A percentile compares a stretch with the other conserved stretches of the same genome.
phyloP scores from a whole-genome alignment of 1,284 basidiomycete genomes.

The Austropuccinia psidii region DNA sequence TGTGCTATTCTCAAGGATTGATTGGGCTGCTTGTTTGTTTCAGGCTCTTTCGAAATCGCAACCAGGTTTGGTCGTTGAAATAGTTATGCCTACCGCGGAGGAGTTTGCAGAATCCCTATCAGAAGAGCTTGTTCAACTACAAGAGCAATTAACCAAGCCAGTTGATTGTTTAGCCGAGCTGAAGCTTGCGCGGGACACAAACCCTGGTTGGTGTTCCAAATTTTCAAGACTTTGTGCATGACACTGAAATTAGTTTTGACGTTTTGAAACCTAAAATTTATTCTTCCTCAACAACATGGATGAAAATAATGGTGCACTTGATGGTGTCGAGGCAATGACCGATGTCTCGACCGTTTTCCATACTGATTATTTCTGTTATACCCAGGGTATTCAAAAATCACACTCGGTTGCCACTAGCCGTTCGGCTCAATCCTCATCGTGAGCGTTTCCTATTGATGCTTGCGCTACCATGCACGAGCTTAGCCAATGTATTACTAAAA shows the following conservation, averaged over 20 bases:
- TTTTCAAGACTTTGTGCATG: not conserved
- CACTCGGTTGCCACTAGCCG: constrained; percentile 39
- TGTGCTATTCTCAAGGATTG: too few species aligned
- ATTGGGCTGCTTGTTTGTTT: constrained; percentile 3
- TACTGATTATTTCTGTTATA: constrained; percentile 90
- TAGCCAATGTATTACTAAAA: too few species aligned
- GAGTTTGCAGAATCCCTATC: constrained; percentile 65
- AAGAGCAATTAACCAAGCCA: constrained; percentile 79
- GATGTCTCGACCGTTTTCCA: constrained; percentile 65
- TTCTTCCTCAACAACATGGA: constrained; percentile 59
- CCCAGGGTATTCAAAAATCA: constrained; percentile 58
- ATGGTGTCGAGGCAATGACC: constrained; percentile 67
- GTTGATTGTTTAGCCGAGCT: constrained; percentile 68
- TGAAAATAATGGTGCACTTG: constrained; percentile 72
- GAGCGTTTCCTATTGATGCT: too few species aligned
- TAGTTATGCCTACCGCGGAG: constrained; percentile 68
- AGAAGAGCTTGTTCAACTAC: constrained; percentile 80
- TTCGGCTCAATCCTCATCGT: constrained; percentile 53
- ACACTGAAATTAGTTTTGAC: not conserved
- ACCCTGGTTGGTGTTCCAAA: constrained; percentile 60
- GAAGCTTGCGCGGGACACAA: constrained; percentile 62
- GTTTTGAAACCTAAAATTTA: constrained; percentile 39
- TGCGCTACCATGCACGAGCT: too few species aligned
- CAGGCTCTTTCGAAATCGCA: constrained; percentile 52
- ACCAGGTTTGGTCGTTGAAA: constrained; percentile 62